A percentile compares a stretch with the other conserved stretches of the same genome.
These are phyloP conservation scores for Candida mesenterica DNA, from an alignment of 1,139 yeast genomes.

Conservation along the genomic window DNA sequence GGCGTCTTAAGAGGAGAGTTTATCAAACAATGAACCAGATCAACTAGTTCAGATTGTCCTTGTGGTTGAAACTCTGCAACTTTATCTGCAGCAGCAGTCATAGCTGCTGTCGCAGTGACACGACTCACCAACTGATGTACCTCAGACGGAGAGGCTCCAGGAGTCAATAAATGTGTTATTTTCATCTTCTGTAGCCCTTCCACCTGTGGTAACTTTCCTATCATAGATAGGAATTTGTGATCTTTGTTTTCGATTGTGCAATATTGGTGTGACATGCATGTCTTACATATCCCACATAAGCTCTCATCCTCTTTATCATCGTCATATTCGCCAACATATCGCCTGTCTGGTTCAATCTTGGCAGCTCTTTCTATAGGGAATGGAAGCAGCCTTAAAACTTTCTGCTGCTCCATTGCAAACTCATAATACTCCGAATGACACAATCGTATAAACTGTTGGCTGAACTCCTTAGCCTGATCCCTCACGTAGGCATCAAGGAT, in stretches of 20 bases:
- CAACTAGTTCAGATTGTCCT: too few species aligned
- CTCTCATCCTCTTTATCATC: conserved; percentile 35
- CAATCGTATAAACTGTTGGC: conserved; percentile 19
- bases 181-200: conserved; percentile 5
- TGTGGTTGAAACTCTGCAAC: not conserved
- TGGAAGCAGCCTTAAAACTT: conserved; percentile 7
- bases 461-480: conserved; percentile 7
- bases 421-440: conserved; percentile 28
- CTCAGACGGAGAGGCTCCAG: conserved; percentile 1
- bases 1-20: too few species aligned
- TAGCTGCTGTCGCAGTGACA: not conserved
- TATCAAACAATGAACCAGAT: too few species aligned
- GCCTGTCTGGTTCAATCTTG: conserved; percentile 3
- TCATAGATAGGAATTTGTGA: conserved; percentile 22
- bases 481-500: conserved; percentile 25
- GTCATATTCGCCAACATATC: conserved; percentile 11
- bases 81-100: conserved; percentile 1
- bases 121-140: not conserved
- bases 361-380: conserved; percentile 3
- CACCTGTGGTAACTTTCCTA: conserved; percentile 4
- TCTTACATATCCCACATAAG: conserved; percentile 41
- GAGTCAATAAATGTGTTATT: conserved; percentile 1
- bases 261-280: conserved; percentile 39
- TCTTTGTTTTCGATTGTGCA: conserved; percentile 30
- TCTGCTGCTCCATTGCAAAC: conserved; percentile 19